Evolutionary conservation across 106 monocot genomes (phyloP).

Genomic region (Dioscorea dumetorum): DNA sequence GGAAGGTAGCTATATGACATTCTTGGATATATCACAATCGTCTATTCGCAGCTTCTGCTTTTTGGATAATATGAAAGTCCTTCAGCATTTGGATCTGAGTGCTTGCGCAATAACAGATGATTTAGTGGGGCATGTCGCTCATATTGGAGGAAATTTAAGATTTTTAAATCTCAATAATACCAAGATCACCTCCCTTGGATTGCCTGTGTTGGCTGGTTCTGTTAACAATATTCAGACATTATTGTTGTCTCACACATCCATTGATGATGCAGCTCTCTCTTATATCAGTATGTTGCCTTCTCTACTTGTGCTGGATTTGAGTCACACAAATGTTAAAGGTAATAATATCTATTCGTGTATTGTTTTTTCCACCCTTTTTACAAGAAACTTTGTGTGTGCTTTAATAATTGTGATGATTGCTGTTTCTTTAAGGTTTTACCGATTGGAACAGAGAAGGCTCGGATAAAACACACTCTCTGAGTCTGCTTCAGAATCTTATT

Average conservation of each 20-base stretch:
- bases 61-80: slow-evolving; percentile 35
- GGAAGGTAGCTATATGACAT: slow-evolving; percentile 31
- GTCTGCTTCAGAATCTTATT: slow-evolving; percentile 43
- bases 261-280: slow-evolving; percentile 66
- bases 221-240: slow-evolving; percentile 54
- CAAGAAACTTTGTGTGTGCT: neutral
- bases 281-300: slow-evolving; percentile 58
- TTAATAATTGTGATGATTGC: neutral
- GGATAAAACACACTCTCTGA: slow-evolving; percentile 32
- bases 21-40: slow-evolving; percentile 68
- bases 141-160: slow-evolving; percentile 40
- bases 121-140: slow-evolving; percentile 40
- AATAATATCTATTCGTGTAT: neutral
- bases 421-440: slow-evolving; percentile 32
- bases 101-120: slow-evolving; percentile 36
- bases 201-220: slow-evolving; percentile 38
- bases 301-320: slow-evolving; percentile 56
- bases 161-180: slow-evolving; percentile 62
- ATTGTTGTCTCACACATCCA: slow-evolving; percentile 52
- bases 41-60: slow-evolving; percentile 32
- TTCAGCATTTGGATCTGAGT: slow-evolving; percentile 71
- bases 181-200: slow-evolving; percentile 37
- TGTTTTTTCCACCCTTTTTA: neutral
- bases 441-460: slow-evolving; percentile 6
- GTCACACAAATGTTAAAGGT: slow-evolving; percentile 76